Conservation (phyloP, 225 moss, liverwort and hornwort species). For the Pseudoscleropodium purum region DNA sequence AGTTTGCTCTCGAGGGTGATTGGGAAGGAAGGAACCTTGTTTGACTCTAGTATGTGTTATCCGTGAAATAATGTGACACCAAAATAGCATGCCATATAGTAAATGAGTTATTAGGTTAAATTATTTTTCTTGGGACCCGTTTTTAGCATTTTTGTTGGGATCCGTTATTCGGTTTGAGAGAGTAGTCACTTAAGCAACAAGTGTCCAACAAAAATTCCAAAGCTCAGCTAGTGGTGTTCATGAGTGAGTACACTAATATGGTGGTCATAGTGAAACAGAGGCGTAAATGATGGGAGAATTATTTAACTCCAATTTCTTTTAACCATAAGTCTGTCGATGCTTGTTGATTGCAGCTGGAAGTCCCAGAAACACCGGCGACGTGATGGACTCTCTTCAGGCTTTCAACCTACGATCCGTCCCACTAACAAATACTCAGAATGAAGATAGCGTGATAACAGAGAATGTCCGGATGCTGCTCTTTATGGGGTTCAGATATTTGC, state of each 20-base stretch:
- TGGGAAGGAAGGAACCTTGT: neutral
- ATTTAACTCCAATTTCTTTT: neutral
- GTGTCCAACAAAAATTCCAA: neutral
- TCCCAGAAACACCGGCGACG: conserved; percentile 25
- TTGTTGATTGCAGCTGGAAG: conserved; percentile 52
- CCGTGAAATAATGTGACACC: neutral
- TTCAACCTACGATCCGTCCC: conserved; percentile 6
- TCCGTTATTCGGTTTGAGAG: neutral
- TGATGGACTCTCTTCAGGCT: conserved; percentile 19
- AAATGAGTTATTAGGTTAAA: neutral
- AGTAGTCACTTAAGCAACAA: neutral
- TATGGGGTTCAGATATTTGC: conserved; percentile 95
- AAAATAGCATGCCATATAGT: neutral
- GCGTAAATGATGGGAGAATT: neutral
- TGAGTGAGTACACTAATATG: neutral
- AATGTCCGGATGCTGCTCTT: conserved; percentile 82
- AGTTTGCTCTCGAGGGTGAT: neutral
- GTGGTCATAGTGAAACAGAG: neutral
- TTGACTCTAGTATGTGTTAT: neutral
- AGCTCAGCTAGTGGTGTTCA: neutral
- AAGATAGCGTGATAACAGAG: conserved; percentile 47
- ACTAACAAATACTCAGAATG: conserved; percentile 25
- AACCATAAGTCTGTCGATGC: neutral
- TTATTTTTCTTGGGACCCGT: neutral
- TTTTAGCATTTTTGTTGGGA: neutral